phyloP scores from a whole-genome alignment of 108 stramenopile genomes.

The Fistulifera pelliculosa region DNA sequence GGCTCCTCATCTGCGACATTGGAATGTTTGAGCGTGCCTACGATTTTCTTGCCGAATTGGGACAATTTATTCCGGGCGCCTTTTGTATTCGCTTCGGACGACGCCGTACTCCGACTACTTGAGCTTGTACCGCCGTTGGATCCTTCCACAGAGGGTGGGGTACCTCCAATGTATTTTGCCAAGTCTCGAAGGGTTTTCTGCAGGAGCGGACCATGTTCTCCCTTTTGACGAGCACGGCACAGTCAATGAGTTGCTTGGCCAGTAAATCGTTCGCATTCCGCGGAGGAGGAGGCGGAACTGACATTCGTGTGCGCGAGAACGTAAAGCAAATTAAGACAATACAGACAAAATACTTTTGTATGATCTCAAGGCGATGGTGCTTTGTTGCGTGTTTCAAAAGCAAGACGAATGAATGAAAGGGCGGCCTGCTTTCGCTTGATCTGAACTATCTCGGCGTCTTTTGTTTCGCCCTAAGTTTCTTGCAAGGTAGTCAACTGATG shows the following conservation, averaged over 20 bases:
- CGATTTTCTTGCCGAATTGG: neutral
- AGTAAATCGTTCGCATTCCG: conserved; percentile 2
- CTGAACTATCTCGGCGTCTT: too few species aligned
- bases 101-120: neutral
- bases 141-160: neutral
- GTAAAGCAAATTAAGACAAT: too few species aligned
- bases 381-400: too few species aligned
- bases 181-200: conserved; percentile 1
- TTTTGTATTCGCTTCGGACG: neutral
- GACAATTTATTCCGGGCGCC: neutral
- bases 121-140: neutral
- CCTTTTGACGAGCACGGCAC: conserved; percentile 4
- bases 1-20: neutral
- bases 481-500: too few species aligned
- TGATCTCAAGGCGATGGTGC: too few species aligned
- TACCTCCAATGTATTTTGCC: neutral
- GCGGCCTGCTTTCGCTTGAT: too few species aligned
- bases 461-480: too few species aligned
- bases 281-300: too few species aligned
- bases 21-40: neutral
- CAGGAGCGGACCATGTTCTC: neutral
- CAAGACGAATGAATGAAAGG: too few species aligned
- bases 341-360: too few species aligned
- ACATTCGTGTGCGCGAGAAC: too few species aligned
- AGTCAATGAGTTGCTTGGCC: neutral